A percentile compares a stretch with the other conserved stretches of the same genome.
Conservation (phyloP, 352 stramenopile species). For the Aphanomyces stellatus region DNA sequence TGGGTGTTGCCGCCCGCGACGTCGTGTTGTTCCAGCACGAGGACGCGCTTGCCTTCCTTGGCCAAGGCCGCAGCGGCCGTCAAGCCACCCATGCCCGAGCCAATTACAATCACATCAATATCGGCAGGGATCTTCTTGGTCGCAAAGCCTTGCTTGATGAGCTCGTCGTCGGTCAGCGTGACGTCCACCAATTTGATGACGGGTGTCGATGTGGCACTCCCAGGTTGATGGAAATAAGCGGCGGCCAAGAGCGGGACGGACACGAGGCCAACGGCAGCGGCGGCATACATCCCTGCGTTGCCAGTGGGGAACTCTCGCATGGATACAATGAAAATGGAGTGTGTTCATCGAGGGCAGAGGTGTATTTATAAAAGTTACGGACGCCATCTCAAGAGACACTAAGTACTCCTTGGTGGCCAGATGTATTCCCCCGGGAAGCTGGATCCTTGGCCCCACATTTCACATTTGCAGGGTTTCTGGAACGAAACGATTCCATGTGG, state of each 20-base stretch:
- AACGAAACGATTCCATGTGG: too few species aligned
- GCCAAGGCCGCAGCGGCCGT: constrained; percentile 27
- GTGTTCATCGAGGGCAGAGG: too few species aligned
- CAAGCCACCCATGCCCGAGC: constrained; percentile 32
- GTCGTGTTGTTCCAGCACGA: constrained; percentile 41
- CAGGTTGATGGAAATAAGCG: too few species aligned
- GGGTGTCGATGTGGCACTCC: neutral
- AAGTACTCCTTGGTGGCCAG: too few species aligned
- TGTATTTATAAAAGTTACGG: too few species aligned
- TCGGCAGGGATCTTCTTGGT: constrained; percentile 22
- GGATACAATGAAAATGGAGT: too few species aligned
- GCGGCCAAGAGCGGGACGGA: neutral
- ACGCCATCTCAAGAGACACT: too few species aligned
- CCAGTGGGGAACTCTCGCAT: too few species aligned
- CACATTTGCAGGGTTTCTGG: too few species aligned
- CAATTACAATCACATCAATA: constrained; percentile 37
- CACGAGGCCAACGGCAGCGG: neutral
- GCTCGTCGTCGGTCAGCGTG: constrained; percentile 6
- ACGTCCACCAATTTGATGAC: neutral
- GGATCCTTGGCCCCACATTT: too few species aligned
- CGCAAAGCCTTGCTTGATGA: constrained; percentile 22
- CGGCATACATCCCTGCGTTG: too few species aligned
- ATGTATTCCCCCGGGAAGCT: too few species aligned
- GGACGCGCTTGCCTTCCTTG: constrained; percentile 27
- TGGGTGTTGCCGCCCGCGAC: constrained; percentile 32